Conservation (phyloP, 768 basidiomycete species). For the Kwoniella bestiolae region DNA sequence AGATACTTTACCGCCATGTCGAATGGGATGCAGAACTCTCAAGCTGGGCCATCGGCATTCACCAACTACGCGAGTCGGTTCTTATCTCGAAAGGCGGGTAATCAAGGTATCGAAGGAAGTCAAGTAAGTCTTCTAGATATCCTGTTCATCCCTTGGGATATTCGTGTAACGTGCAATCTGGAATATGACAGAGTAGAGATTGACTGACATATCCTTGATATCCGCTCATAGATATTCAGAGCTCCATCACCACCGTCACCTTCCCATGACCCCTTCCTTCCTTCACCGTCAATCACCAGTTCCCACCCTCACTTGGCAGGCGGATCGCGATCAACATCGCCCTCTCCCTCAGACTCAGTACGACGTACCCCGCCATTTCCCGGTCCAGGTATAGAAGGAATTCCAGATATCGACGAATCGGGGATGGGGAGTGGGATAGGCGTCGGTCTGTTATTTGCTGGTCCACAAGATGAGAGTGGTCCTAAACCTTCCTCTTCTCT, state of each 20-base stretch:
- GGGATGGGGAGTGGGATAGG: constrained; percentile 28
- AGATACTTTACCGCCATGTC: neutral
- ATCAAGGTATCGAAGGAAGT: constrained; percentile 30
- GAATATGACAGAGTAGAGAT: neutral
- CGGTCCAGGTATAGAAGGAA: constrained; percentile 43
- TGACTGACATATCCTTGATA: neutral
- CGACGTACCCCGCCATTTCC: constrained; percentile 45
- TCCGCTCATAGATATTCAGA: constrained; percentile 36
- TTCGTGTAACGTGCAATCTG: constrained; percentile 3
- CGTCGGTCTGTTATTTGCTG: constrained; percentile 35
- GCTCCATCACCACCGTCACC: constrained; percentile 43
- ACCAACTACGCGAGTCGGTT: constrained; percentile 48
- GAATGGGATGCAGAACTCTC: constrained; percentile 12
- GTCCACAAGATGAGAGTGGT: constrained; percentile 8
- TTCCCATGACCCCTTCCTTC: constrained; percentile 46
- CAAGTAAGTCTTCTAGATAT: constrained; percentile 38
- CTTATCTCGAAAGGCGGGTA: constrained; percentile 31
- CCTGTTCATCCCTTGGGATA: neutral
- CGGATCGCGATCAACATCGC: constrained; percentile 39
- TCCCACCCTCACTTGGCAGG: constrained; percentile 46
- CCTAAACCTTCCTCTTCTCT: constrained; percentile 1
- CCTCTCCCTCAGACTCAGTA: constrained; percentile 15
- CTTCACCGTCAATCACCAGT: constrained; percentile 37
- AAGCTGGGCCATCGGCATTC: constrained; percentile 44
- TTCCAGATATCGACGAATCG: constrained; percentile 42